Conservation (phyloP, 306 rosid genomes). For the Prosopis cineraria region DNA sequence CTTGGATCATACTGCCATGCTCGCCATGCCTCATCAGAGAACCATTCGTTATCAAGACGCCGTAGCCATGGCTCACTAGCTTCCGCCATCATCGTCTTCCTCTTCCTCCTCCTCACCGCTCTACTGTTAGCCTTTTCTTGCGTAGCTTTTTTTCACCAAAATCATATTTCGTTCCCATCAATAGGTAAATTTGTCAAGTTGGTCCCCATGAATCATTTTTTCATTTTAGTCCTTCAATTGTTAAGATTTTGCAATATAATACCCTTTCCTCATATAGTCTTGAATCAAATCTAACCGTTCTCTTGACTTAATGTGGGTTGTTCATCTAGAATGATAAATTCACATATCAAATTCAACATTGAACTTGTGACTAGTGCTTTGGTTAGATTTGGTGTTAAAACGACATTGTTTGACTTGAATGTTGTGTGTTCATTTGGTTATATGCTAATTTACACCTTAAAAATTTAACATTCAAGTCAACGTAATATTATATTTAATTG, state of each 20-base stretch:
- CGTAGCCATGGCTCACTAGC: constrained; percentile 88
- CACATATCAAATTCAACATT: not conserved
- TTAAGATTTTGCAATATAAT: not conserved
- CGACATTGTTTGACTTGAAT: not conserved
- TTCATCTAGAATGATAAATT: not conserved
- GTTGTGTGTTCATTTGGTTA: not conserved
- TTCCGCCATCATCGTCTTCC: not conserved
- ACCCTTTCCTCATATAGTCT: not conserved
- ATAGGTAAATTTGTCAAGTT: not conserved
- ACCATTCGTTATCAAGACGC: constrained; percentile 61
- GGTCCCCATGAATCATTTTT: not conserved
- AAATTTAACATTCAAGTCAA: not conserved
- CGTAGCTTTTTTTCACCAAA: not conserved
- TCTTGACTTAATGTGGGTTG: not conserved
- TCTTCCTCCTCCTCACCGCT: not conserved
- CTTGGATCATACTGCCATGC: constrained; percentile 96
- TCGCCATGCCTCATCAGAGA: constrained; percentile 90
- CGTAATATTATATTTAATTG: not conserved
- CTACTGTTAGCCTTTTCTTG: not conserved
- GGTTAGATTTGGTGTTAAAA: not conserved
- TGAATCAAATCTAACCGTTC: not conserved
- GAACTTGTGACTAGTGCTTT: not conserved
- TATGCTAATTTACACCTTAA: not conserved
- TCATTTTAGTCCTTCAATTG: not conserved
- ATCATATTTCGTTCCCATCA: not conserved